A percentile compares a stretch with the other conserved stretches of the same genome.
Evolutionary conservation across 441 rosid genomes (phyloP).

Genomic region (Eugenia klotzschiana): DNA sequence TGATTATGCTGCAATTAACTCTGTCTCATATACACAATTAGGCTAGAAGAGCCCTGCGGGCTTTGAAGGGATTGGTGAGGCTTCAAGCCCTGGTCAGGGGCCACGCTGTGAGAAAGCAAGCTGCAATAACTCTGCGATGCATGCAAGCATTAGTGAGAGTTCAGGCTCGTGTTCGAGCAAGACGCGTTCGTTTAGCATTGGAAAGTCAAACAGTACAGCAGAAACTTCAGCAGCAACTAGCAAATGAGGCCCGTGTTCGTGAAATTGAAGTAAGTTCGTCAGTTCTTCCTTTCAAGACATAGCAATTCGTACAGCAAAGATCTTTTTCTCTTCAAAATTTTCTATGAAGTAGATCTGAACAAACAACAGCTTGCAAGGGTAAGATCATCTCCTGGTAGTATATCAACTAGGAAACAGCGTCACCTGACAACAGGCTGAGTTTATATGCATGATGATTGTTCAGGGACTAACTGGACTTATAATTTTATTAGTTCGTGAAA

Average conservation of each 20-base stretch:
- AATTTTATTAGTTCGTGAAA: not conserved
- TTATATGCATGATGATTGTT: not conserved
- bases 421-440: not conserved
- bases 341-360: not conserved
- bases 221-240: conserved; percentile 67
- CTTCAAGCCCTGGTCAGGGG: conserved; percentile 99
- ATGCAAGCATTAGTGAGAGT: conserved; percentile 99
- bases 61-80: conserved; percentile 92
- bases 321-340: not conserved
- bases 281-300: not conserved
- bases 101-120: conserved; percentile 97
- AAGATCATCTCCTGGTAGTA: not conserved
- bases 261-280: conserved; percentile 63
- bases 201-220: conserved; percentile 72
- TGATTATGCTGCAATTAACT: not conserved
- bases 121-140: conserved; percentile 96
- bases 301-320: not conserved
- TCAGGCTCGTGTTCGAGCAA: conserved; percentile 95
- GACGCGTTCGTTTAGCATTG: conserved; percentile 87
- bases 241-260: conserved; percentile 64
- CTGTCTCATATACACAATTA: conserved; percentile 10
- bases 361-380: not conserved
- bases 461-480: not conserved
- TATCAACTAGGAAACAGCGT: not conserved
- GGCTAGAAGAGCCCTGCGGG: conserved; percentile 97